Evolutionary conservation across 805 yeast genomes (phyloP).

Genomic region (Candida argentea): DNA sequence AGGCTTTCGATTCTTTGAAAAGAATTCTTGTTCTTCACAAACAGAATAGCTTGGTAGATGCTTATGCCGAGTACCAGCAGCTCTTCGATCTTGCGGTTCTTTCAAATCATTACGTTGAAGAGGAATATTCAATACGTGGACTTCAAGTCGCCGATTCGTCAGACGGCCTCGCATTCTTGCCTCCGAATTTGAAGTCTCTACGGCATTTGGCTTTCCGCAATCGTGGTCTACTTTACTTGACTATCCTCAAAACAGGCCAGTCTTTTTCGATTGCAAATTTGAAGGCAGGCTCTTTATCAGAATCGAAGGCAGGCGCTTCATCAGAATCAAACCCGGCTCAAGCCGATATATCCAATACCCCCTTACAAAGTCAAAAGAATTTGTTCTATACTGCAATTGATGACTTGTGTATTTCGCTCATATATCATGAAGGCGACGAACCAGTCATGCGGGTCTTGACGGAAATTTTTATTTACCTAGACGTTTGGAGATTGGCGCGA

Average conservation of each 20-base stretch:
- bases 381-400: constrained; percentile 38
- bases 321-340: constrained; percentile 8
- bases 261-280: constrained; percentile 6
- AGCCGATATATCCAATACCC: constrained; percentile 4
- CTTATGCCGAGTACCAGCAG: constrained; percentile 47
- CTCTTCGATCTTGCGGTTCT: constrained; percentile 65
- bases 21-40: constrained; percentile 58
- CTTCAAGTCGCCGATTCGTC: constrained; percentile 27
- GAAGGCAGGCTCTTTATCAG: constrained; percentile 6
- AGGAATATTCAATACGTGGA: constrained; percentile 25
- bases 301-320: constrained; percentile 2
- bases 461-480: constrained; percentile 41
- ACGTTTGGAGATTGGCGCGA: constrained; percentile 40
- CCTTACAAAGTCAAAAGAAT: too few relatives aligned
- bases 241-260: constrained; percentile 16
- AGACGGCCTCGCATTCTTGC: constrained; percentile 33
- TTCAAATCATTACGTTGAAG: constrained; percentile 31
- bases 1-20: constrained; percentile 69
- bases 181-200: constrained; percentile 65
- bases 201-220: constrained; percentile 75
- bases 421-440: constrained; percentile 60
- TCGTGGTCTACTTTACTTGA: constrained; percentile 62
- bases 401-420: constrained; percentile 55
- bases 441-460: constrained; percentile 39
- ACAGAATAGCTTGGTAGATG: constrained; percentile 32